Evolutionary conservation across 2,329 filamentous ascomycete genomes (phyloP).

Genomic region (Colletotrichum destructivum): DNA sequence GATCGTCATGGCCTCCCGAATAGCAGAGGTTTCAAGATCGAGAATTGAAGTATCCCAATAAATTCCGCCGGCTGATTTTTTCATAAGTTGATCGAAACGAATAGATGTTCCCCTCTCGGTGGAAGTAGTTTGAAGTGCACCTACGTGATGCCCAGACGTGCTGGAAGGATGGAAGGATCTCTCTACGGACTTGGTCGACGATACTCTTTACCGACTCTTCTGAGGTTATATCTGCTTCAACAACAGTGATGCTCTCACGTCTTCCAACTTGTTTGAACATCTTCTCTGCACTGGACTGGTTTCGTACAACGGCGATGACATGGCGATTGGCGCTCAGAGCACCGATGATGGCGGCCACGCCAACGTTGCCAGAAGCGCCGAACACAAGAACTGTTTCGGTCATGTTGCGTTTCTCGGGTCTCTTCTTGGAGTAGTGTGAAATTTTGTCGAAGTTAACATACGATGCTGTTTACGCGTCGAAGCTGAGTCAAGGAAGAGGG

Average conservation of each 20-base stretch:
- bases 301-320: constrained; percentile 56
- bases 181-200: constrained; percentile 52
- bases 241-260: constrained; percentile 49
- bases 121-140: neutral
- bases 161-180: constrained; percentile 55
- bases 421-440: no score
- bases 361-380: constrained; percentile 57
- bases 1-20: constrained; percentile 46
- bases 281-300: constrained; percentile 52
- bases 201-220: constrained; percentile 51
- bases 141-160: constrained; percentile 54
- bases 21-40: constrained; percentile 43
- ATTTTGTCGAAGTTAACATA: no score
- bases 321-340: constrained; percentile 49
- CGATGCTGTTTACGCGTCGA: no score
- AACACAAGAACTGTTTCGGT: constrained; percentile 54
- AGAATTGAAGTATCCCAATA: constrained; percentile 45
- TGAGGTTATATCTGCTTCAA: constrained; percentile 52
- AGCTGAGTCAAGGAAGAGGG: no score
- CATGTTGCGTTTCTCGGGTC: neutral
- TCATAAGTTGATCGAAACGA: neutral
- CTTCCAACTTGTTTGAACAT: constrained; percentile 50
- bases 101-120: no score
- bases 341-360: constrained; percentile 51
- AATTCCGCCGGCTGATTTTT: constrained; percentile 47